Evolutionary conservation across 1,284 basidiomycete species (phyloP), one percentile per base, ranked within the genome.

Genomic region (Marasmius oreades): DNA sequence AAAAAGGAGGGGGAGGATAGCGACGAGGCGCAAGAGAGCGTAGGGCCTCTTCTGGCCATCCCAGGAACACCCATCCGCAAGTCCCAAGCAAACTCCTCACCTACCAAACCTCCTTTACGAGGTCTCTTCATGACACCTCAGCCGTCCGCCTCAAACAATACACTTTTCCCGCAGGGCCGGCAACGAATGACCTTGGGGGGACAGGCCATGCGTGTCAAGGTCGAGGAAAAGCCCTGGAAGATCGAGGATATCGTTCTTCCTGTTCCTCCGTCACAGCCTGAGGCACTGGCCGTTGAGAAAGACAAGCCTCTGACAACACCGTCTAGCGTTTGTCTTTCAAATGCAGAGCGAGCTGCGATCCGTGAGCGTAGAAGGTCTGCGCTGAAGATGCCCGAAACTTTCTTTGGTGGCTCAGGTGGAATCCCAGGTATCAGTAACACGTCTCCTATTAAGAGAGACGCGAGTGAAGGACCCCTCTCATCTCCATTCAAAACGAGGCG

Each of bases 91-190:
- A 20, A 26, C n/a, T 43, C 52, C 16, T 42, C 52, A 14, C n/a
- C 28, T 43, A 18, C 20, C 3, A 23, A 22, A 24, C 57, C 53
- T 31, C 28, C 28, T 31, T 31, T 31, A 31, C 33, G 28, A 28
- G 43, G 77, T 14, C 68, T 72, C 3, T 86, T 85, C 69, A 81
- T 81, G 79, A 84, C 82, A 0, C 83, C 83, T 0, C 82, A 76
- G 57, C 8, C 59, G 63, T 5, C 59, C 14, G 18, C 37, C 31
- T 54, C 36, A 22, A 22, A 31, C 50, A n/a, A 47, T 31, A 26
- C 39, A 53, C 55, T 59, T 51, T 36, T 55, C 54, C 3, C 55
- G 55, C 20, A 62, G 10, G 34, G 39, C 42, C 52, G 28, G 6
- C 22, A 24, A 7, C 47, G 77, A 50, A 69, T 69, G 52, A 76